Conservation (phyloP, 257 asterid genomes). For the Lantana camara region DNA sequence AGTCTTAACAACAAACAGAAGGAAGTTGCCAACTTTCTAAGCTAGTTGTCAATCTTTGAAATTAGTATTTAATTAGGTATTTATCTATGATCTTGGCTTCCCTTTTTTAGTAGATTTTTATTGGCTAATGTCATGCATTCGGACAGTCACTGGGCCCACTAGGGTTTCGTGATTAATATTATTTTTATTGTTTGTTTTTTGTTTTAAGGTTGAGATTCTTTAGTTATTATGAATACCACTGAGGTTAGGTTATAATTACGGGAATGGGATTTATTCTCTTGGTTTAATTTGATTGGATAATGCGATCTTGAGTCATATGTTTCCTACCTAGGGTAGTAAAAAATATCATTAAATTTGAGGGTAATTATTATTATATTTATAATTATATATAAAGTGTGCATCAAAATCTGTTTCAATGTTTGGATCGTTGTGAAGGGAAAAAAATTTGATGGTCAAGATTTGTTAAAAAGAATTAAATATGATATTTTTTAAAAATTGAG, state of each 20-base stretch:
- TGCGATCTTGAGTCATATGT: no score
- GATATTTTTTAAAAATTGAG: no score
- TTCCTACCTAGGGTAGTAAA: no score
- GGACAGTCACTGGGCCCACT: constrained; percentile 46
- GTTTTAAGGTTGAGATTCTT: constrained; percentile 9
- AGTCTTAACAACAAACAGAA: constrained; percentile 27
- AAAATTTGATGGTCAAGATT: no score
- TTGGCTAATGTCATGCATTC: constrained; percentile 37
- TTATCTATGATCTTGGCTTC: constrained; percentile 25
- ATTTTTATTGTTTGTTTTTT: not conserved
- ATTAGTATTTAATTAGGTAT: constrained; percentile 27
- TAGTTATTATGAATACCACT: constrained; percentile 3
- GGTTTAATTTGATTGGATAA: constrained; percentile 40
- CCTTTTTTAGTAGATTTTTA: constrained; percentile 28
- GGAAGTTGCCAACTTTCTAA: constrained; percentile 37
- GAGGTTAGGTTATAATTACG: constrained; percentile 26
- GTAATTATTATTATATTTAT: no score
- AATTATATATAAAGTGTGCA: no score
- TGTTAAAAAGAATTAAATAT: no score
- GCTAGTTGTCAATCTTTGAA: constrained; percentile 37
- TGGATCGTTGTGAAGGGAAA: no score
- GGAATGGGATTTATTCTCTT: constrained; percentile 16
- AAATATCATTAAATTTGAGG: no score
- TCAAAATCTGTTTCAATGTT: no score
- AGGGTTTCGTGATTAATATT: constrained; percentile 13